Conservation (phyloP, 805 yeast genomes). For the Ogataea saltuana region DNA sequence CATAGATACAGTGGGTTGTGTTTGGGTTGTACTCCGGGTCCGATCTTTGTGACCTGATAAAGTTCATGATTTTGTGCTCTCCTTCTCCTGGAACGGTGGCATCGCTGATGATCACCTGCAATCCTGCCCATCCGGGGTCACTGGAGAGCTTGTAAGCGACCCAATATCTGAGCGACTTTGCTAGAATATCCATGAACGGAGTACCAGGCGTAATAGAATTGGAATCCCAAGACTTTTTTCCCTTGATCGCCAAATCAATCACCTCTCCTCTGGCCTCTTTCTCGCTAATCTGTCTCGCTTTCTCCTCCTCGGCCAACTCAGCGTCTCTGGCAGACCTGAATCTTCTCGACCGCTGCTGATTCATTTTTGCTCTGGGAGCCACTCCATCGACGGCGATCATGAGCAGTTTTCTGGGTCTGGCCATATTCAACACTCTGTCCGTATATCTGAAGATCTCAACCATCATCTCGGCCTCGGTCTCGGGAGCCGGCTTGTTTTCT, state of each 20-base stretch:
- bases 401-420: constrained; percentile 88
- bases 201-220: constrained; percentile 99
- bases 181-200: constrained; percentile 92
- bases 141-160: constrained; percentile 81
- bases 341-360: constrained; percentile 93
- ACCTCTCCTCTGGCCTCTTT: constrained; percentile 66
- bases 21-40: constrained; percentile 89
- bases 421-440: constrained; percentile 88
- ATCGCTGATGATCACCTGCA: constrained; percentile 90
- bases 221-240: constrained; percentile 86
- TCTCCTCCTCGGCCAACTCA: constrained; percentile 69
- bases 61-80: constrained; percentile 97
- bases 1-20: constrained; percentile 94
- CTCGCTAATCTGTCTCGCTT: constrained; percentile 58
- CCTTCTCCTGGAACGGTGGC: constrained; percentile 99
- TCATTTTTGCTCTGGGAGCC: constrained; percentile 98
- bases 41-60: constrained; percentile 84
- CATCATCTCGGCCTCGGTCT: constrained; percentile 95
- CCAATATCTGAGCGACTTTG: constrained; percentile 85
- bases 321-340: constrained; percentile 93
- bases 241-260: constrained; percentile 73
- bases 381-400: constrained; percentile 99
- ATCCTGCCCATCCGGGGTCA: constrained; percentile 91
- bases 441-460: constrained; percentile 91
- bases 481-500: constrained; percentile 93